Evolutionary conservation across 2,329 filamentous ascomycete species (phyloP).

Genomic region (Amauroascus verrucosus): DNA sequence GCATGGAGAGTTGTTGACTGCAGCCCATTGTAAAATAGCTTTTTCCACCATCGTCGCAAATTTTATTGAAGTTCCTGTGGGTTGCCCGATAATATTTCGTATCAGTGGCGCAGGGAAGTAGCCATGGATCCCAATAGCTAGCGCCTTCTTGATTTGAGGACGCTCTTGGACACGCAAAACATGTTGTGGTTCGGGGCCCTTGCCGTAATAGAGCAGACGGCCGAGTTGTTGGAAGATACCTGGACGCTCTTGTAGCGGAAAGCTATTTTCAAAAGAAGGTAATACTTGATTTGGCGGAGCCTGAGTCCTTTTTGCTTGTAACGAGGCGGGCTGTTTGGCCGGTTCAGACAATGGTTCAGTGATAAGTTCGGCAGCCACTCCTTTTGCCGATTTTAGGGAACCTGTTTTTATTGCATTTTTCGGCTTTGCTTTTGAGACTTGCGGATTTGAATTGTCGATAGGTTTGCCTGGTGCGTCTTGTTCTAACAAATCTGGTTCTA

Average conservation of each 20-base stretch:
- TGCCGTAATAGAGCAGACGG: conserved; percentile 41
- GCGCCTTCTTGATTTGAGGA: conserved; percentile 67
- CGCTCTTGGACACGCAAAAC: conserved; percentile 60
- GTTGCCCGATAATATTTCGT: conserved; percentile 84
- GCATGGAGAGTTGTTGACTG: conserved; percentile 59
- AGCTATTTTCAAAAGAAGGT: conserved; percentile 40
- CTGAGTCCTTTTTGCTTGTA: conserved; percentile 19
- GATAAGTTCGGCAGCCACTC: not conserved
- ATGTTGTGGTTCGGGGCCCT: conserved; percentile 53
- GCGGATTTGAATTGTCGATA: not conserved
- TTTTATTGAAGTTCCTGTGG: conserved; percentile 86
- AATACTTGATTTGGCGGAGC: conserved; percentile 40
- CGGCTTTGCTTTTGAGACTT: conserved; percentile 15
- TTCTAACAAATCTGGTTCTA: too few relatives aligned
- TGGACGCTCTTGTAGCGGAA: conserved; percentile 39
- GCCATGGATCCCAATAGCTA: conserved; percentile 90
- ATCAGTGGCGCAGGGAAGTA: conserved; percentile 82
- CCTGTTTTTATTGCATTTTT: conserved; percentile 20
- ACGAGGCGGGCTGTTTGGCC: not conserved
- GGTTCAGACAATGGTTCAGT: conserved; percentile 13
- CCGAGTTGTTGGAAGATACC: conserved; percentile 53
- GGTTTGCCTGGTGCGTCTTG: not conserved
- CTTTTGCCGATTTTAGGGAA: not conserved
- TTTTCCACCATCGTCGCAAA: conserved; percentile 82
- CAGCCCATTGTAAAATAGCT: conserved; percentile 73